These are phyloP conservation scores for Aphanomyces astaci DNA, from an alignment of 352 stramenopile species.

Conservation along the genomic window DNA sequence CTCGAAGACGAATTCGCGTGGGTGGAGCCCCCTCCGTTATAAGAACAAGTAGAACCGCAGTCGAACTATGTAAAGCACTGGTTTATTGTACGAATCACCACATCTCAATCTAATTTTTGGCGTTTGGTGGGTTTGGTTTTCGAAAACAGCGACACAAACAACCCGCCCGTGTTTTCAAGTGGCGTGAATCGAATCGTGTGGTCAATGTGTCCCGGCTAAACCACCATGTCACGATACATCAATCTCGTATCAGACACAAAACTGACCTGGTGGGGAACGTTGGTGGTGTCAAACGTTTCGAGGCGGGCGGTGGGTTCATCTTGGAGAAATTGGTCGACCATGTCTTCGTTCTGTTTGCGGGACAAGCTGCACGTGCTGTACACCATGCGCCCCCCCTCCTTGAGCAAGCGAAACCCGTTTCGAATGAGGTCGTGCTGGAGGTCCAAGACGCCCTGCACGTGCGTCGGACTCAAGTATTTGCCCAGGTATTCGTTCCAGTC, in stretches of 20 bases:
- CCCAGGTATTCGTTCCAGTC: constrained; percentile 75
- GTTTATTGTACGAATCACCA: not conserved
- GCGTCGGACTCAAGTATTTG: constrained; percentile 44
- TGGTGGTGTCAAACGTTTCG: constrained; percentile 30
- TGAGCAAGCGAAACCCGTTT: constrained; percentile 86
- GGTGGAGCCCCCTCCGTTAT: not conserved
- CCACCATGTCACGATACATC: not conserved
- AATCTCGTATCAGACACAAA: no score
- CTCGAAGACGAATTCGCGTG: not conserved
- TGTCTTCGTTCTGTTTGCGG: constrained; percentile 88
- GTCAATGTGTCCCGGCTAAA: constrained; percentile 38
- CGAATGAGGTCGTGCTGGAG: constrained; percentile 54
- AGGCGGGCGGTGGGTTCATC: constrained; percentile 34
- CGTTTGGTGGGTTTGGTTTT: not conserved
- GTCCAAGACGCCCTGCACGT: constrained; percentile 52
- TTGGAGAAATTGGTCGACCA: constrained; percentile 78
- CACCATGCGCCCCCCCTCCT: constrained; percentile 82
- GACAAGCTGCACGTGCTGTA: constrained; percentile 94
- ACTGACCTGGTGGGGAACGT: constrained; percentile 26
- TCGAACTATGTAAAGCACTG: no score
- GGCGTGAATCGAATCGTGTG: constrained; percentile 67
- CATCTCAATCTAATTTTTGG: not conserved
- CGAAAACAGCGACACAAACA: constrained; percentile 48
- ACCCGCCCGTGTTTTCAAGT: constrained; percentile 52
- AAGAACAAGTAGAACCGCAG: no score